phyloP scores from a whole-genome alignment of 192 early-diverging fungal genomes.

The Linnemannia elongata region DNA sequence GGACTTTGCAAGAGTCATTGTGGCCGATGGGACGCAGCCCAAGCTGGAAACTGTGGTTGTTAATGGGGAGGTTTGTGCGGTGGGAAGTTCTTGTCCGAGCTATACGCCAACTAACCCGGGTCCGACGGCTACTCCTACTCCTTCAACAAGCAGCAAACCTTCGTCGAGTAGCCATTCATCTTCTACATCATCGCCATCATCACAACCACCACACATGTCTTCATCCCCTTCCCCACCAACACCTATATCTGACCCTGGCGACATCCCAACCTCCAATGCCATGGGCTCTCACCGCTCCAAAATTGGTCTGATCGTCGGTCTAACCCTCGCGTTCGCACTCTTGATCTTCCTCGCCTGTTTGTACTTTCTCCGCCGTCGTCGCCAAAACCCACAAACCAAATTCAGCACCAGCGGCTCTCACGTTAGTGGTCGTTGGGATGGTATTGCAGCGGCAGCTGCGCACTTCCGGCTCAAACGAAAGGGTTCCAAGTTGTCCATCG shows the following conservation, averaged over 20 bases:
- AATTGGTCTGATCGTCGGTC: slow-evolving; percentile 13
- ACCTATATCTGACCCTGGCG: not conserved
- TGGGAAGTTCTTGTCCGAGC: not conserved
- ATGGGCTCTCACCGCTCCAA: not conserved
- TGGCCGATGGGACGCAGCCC: not conserved
- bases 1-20: slow-evolving; percentile 15
- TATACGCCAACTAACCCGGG: not conserved
- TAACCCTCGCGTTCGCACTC: not conserved
- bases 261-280: not conserved
- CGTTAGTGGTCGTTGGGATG: not conserved
- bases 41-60: slow-evolving; percentile 16
- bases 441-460: not conserved
- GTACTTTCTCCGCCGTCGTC: not conserved
- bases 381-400: not conserved
- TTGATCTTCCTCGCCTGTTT: not conserved
- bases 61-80: slow-evolving; percentile 18
- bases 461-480: slow-evolving; percentile 7
- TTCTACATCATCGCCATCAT: not conserved
- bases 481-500: not conserved
- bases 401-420: not conserved
- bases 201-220: not conserved
- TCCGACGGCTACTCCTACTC: not conserved
- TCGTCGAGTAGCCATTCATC: not conserved
- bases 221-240: not conserved
- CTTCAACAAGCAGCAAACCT: not conserved